Percentiles rank a stretch among this genome's conserved stretches.
phyloP scores from a whole-genome alignment of 1,284 basidiomycete genomes.

The Vanrija sp. region DNA sequence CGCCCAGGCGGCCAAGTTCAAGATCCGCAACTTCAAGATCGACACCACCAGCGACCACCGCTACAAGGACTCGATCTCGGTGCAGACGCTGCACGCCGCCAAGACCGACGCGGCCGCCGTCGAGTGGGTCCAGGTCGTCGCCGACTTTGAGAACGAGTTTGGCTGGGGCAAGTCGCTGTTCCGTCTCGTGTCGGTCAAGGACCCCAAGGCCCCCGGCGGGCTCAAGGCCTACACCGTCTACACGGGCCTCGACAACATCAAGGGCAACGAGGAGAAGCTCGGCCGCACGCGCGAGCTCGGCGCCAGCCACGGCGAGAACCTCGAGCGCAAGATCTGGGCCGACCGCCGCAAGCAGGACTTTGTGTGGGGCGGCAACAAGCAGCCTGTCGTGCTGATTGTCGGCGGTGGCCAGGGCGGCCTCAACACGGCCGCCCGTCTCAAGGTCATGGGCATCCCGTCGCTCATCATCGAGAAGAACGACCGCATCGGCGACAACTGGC shows the following conservation, averaged over 20 bases:
- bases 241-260: conserved; percentile 57
- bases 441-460: conserved; percentile 42
- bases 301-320: conserved; percentile 15
- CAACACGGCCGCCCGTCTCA: conserved; percentile 43
- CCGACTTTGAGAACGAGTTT: conserved; percentile 57
- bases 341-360: conserved; percentile 32
- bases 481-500: conserved; percentile 49
- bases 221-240: conserved; percentile 59
- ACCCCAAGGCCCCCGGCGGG: conserved; percentile 21
- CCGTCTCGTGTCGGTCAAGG: conserved; percentile 51
- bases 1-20: not conserved
- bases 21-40: conserved; percentile 24
- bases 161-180: conserved; percentile 58
- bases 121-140: conserved; percentile 32
- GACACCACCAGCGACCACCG: conserved; percentile 49
- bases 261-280: conserved; percentile 52
- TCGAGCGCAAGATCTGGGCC: conserved; percentile 21
- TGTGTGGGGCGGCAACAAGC: conserved; percentile 13
- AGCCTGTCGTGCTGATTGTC: conserved; percentile 26
- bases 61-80: conserved; percentile 47
- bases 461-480: conserved; percentile 46
- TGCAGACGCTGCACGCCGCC: not conserved
- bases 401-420: conserved; percentile 28
- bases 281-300: conserved; percentile 16
- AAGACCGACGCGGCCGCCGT: not conserved